Evolutionary conservation across 2,329 filamentous ascomycete species (phyloP), one percentile per base, ranked within the genome.

Genomic region (Paracoccidioides lutzii): DNA sequence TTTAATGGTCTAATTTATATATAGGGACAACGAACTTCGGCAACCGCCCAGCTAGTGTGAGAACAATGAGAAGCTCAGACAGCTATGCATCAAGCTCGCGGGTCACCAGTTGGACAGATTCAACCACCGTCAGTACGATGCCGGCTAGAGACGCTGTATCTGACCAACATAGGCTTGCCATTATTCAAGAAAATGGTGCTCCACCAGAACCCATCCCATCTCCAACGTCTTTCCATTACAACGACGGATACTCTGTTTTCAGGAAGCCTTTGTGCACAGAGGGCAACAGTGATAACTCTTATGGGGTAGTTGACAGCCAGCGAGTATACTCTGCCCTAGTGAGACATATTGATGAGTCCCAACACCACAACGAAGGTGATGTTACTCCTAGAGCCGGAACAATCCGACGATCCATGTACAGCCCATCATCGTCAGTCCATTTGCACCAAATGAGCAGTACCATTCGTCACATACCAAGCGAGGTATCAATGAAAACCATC

Each of bases 71-170:
- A 53, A 71, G 66, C 56, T 63, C 61, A 22, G 67, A 67, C 41
- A 73, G 69, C 49, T 55, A 62, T 44, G 71, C 67, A 4, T 67
- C 65, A 8, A 64, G 63, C 37, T 76, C 75, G 37, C 71, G 74
- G 33, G 72, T 75, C n/a, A 75, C 73, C 12, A 77, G 74, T 60
- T 76, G 74, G 75, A 71, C 75, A 40, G 67, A 76, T 58, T 76
- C 75, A 3, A 75, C 71, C 2, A 66, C 66, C n/a, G 65, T 67
- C 46, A 71, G 71, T 55, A 75, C 73, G 4, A 61, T 73, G 33
- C 60, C 62, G n/a, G 65, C 66, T 9, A 64, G 66, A 28, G 68
- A 64, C 22, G 57, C 59, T 40, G 58, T 54, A 30, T 57, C 63
- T 35, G 63, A 70, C 44, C 64, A 64, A 10, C 70, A 71, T 55